Conservation (phyloP, 2,329 filamentous ascomycete species). For the Cladosporium sp. region DNA sequence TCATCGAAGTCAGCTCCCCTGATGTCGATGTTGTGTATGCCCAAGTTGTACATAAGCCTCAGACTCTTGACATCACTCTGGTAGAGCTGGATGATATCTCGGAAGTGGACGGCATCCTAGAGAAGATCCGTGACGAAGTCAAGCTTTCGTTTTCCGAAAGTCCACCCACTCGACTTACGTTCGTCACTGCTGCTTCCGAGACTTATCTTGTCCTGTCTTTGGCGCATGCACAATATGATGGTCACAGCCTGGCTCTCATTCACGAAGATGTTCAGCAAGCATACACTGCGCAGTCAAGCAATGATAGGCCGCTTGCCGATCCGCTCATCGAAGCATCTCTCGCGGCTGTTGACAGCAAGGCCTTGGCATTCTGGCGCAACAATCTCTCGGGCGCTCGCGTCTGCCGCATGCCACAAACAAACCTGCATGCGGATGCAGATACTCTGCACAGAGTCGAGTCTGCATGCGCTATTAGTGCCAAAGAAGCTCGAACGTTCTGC, state of each 20-base stretch:
- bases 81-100: slow-evolving; percentile 20
- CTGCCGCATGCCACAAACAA: slow-evolving; percentile 34
- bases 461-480: slow-evolving; percentile 39
- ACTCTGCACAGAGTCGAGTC: slow-evolving; percentile 44
- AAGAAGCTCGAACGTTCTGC: slow-evolving; percentile 56
- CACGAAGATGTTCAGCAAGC: slow-evolving; percentile 66
- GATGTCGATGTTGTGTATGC: slow-evolving; percentile 52
- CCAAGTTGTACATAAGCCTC: slow-evolving; percentile 46
- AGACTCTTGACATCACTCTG: slow-evolving; percentile 34
- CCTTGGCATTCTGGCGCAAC: slow-evolving; percentile 64
- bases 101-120: slow-evolving; percentile 31
- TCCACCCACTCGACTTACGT: slow-evolving; percentile 34
- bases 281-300: slow-evolving; percentile 43
- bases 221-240: slow-evolving; percentile 84
- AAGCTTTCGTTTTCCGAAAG: slow-evolving; percentile 27
- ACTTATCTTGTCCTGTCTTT: slow-evolving; percentile 63
- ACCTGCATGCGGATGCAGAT: not conserved
- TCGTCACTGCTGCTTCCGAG: slow-evolving; percentile 32
- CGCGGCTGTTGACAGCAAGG: slow-evolving; percentile 43
- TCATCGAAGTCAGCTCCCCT: slow-evolving; percentile 62
- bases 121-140: slow-evolving; percentile 35
- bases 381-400: slow-evolving; percentile 54
- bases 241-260: slow-evolving; percentile 72
- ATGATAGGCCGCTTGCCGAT: slow-evolving; percentile 47
- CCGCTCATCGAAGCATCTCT: slow-evolving; percentile 54